A percentile compares a stretch with the other conserved stretches of the same genome.
These are phyloP conservation scores for Epichloe brachyelytri DNA, from an alignment of 2,329 filamentous ascomycete genomes.

Conservation along the genomic window DNA sequence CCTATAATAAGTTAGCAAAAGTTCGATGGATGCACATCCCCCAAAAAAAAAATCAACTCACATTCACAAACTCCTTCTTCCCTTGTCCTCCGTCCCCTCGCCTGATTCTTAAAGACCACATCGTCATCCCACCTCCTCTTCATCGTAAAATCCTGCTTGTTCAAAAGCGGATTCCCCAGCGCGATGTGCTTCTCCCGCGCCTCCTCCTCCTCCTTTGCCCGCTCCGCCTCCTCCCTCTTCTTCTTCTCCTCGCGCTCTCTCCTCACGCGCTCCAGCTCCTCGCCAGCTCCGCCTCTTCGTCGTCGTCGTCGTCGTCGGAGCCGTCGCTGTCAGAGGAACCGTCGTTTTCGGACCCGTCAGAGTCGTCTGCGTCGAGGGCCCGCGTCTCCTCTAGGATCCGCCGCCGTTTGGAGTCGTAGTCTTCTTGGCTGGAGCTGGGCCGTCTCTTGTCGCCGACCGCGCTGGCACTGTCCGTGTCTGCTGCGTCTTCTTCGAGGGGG, in stretches of 20 bases:
- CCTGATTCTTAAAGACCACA: conserved; percentile 98
- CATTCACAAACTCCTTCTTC: conserved; percentile 93
- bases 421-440: conserved; percentile 37
- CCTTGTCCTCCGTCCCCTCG: conserved; percentile 81
- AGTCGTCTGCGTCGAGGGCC: conserved; percentile 68
- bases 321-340: conserved; percentile 41
- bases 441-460: conserved; percentile 43
- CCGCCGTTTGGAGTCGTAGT: conserved; percentile 69
- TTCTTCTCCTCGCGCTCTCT: conserved; percentile 45
- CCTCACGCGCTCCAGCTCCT: conserved; percentile 92
- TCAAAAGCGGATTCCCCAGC: conserved; percentile 81
- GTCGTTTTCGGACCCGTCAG: conserved; percentile 45
- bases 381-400: conserved; percentile 78
- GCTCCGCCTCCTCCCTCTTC: conserved; percentile 54
- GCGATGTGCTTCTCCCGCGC: conserved; percentile 80
- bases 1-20: conserved; percentile 29
- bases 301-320: conserved; percentile 40
- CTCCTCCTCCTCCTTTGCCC: conserved; percentile 69
- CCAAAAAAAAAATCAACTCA: conserved; percentile 27
- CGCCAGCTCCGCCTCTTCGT: conserved; percentile 66
- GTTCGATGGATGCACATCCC: background rate
- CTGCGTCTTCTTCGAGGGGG: conserved; percentile 24
- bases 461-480: conserved; percentile 27
- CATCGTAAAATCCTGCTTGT: conserved; percentile 77
- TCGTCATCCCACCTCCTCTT: conserved; percentile 96